These are phyloP conservation scores for Parsonsia alboflavescens DNA, from an alignment of 257 asterid genomes.

Conservation along the genomic window DNA sequence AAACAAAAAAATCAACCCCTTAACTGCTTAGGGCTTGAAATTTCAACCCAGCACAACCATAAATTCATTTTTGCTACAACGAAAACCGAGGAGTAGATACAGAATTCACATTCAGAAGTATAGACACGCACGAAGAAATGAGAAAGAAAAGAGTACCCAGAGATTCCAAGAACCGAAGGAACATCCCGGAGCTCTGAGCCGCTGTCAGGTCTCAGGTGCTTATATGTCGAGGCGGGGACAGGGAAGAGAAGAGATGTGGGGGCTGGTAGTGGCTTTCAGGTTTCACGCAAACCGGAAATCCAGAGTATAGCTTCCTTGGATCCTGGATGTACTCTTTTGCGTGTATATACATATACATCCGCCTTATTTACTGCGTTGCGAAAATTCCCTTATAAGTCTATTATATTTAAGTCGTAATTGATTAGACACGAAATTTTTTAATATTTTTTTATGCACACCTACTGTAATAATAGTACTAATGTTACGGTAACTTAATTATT, in stretches of 20 bases:
- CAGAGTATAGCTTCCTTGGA: background rate
- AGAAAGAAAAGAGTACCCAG: background rate
- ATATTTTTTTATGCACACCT: too few species aligned
- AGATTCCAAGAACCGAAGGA: constrained; percentile 5
- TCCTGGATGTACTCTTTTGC: background rate
- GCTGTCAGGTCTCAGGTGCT: background rate
- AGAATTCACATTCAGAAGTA: background rate
- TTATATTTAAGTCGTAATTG: too few species aligned
- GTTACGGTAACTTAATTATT: too few species aligned
- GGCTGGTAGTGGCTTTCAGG: background rate
- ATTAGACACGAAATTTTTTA: too few species aligned
- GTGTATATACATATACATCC: background rate
- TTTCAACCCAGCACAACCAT: background rate
- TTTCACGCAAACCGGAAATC: background rate
- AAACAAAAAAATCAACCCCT: background rate
- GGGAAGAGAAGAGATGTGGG: background rate
- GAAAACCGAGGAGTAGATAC: background rate
- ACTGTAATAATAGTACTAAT: too few species aligned
- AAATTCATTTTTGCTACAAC: background rate
- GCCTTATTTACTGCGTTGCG: too few species aligned
- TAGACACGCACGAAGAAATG: background rate
- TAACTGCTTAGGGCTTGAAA: background rate
- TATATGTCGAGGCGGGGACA: background rate
- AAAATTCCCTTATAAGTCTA: background rate
- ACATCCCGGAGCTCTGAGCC: background rate